Conservation (phyloP, 306 rosid species). For the Fragaria vesca region DNA sequence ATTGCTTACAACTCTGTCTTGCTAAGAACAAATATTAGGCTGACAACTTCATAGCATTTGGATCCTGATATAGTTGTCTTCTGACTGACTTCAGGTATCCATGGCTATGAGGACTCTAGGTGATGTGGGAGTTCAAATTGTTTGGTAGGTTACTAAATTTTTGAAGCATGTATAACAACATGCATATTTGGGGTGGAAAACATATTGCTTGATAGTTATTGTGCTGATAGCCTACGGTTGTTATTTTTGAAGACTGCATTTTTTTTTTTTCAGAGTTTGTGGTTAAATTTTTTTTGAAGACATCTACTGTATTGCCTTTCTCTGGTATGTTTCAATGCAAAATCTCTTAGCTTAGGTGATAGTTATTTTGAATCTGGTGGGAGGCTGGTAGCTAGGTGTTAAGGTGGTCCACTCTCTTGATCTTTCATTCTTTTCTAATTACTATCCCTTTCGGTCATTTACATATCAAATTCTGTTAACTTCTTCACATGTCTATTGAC, state of each 20-base stretch:
- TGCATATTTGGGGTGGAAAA: conserved; percentile 1
- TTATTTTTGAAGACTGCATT: not conserved
- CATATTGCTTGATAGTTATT: not conserved
- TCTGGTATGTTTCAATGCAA: not conserved
- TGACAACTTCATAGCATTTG: not conserved
- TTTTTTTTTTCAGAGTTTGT: not conserved
- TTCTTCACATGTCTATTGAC: not conserved
- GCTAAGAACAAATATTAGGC: not conserved
- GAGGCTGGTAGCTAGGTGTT: not conserved
- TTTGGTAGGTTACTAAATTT: conserved; percentile 43
- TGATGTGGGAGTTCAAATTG: conserved; percentile 66
- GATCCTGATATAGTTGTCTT: not conserved
- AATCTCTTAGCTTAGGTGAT: not conserved
- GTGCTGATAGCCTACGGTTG: not conserved
- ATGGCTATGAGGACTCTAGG: conserved; percentile 85
- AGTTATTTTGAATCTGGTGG: not conserved
- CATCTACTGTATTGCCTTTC: not conserved
- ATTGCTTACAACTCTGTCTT: not conserved
- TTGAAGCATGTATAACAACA: not conserved
- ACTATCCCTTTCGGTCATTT: not conserved
- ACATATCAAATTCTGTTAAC: not conserved
- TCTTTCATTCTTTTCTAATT: not conserved
- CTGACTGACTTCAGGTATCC: conserved; percentile 56
- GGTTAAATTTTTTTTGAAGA: not conserved
- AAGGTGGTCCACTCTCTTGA: not conserved